Conservation (phyloP, 2,329 filamentous ascomycete species). For the Fusarium pseudograminearum region DNA sequence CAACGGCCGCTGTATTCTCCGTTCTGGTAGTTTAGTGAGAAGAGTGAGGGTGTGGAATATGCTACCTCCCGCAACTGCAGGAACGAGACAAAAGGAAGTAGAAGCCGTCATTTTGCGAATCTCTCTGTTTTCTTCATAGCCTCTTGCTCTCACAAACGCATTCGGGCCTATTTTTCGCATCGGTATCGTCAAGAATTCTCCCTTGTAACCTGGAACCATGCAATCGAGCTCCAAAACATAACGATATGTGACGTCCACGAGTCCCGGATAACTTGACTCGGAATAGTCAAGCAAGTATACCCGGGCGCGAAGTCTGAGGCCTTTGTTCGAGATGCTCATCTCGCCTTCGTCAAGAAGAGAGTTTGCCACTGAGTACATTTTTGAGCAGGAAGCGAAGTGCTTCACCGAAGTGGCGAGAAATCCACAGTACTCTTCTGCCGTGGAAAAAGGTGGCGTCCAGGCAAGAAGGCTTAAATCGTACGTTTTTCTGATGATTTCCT, state of each 20-base stretch:
- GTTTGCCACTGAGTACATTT: background rate
- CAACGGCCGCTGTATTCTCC: rapidly evolving
- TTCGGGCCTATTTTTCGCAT: background rate
- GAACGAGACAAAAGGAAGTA: background rate
- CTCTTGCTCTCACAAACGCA: background rate
- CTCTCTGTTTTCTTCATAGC: rapidly evolving
- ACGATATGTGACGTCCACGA: background rate
- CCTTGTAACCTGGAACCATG: background rate
- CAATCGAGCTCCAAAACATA: background rate
- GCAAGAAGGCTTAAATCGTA: slow-evolving; percentile 1
- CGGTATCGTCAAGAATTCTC: background rate
- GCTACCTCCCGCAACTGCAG: background rate
- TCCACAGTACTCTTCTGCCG: background rate
- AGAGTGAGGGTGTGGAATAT: background rate
- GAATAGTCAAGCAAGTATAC: background rate
- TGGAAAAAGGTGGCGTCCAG: background rate
- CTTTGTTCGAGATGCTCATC: background rate
- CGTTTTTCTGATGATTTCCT: slow-evolving; percentile 18
- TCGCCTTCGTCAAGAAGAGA: background rate
- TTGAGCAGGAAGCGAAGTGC: background rate
- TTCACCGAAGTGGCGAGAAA: background rate
- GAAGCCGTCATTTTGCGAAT: background rate
- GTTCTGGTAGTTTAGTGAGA: background rate
- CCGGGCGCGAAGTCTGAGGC: background rate
- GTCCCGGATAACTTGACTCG: background rate